A percentile compares a stretch with the other conserved stretches of the same genome.
These are phyloP conservation scores for Colletotrichum nymphaeae DNA, from an alignment of 2,329 filamentous ascomycete genomes.

Conservation along the genomic window DNA sequence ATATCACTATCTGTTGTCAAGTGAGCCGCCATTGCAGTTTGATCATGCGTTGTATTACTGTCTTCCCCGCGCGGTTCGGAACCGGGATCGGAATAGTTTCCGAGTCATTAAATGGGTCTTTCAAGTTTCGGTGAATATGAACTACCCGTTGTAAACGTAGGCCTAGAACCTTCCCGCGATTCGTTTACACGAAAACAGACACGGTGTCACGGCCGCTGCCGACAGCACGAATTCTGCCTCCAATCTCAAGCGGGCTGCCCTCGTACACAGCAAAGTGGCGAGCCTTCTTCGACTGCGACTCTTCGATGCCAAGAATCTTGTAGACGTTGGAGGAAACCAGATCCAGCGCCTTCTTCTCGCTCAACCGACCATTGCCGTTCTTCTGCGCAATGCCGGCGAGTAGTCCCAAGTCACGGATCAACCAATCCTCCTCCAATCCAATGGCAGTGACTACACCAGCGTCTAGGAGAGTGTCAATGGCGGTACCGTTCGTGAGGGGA, in stretches of 20 bases:
- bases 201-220: conserved; percentile 53
- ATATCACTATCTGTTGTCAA: not conserved
- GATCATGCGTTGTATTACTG: not conserved
- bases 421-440: conserved; percentile 71
- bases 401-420: conserved; percentile 69
- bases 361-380: conserved; percentile 67
- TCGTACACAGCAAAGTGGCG: conserved; percentile 72
- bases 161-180: too few relatives aligned
- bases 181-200: conserved; percentile 48
- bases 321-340: conserved; percentile 69
- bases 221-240: conserved; percentile 65
- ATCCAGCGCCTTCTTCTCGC: conserved; percentile 65
- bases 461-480: conserved; percentile 65
- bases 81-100: not conserved
- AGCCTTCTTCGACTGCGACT: conserved; percentile 40
- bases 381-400: conserved; percentile 69
- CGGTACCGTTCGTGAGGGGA: conserved; percentile 74
- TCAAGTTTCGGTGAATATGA: not conserved
- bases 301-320: conserved; percentile 64
- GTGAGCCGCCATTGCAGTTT: not conserved
- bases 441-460: conserved; percentile 70
- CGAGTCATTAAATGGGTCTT: not conserved
- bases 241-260: conserved; percentile 71
- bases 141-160: not conserved
- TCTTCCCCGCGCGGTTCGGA: conserved; percentile 1